These are phyloP conservation scores for Gypsophila paniculata DNA, from an alignment of 179 eudicot species.

Conservation along the genomic window DNA sequence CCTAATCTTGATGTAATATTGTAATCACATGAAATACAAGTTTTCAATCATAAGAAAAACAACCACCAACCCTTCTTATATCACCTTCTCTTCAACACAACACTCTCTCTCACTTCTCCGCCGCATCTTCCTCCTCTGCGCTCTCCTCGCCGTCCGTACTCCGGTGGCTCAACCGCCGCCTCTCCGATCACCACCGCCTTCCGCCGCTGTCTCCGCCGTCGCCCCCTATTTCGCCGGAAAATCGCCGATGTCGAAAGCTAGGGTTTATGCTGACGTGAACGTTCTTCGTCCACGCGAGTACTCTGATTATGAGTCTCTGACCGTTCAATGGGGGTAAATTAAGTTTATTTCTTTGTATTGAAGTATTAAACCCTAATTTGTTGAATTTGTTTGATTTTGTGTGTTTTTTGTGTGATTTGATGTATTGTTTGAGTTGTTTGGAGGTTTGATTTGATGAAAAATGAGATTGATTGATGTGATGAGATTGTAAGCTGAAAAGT, in stretches of 20 bases:
- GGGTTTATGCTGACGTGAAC: constrained; percentile 44
- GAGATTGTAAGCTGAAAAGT: too few relatives aligned
- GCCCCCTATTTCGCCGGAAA: constrained; percentile 18
- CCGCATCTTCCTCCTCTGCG: not conserved
- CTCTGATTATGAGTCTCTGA: constrained; percentile 48
- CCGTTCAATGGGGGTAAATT: constrained; percentile 58
- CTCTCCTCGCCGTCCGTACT: not conserved
- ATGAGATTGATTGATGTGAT: too few relatives aligned
- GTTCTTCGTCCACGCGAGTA: constrained; percentile 44
- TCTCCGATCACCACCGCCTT: constrained; percentile 12
- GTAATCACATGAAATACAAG: not conserved
- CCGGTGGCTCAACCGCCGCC: not conserved
- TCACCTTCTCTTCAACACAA: not conserved
- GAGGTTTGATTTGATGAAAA: too few relatives aligned
- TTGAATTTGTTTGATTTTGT: not conserved
- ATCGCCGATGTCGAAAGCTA: constrained; percentile 34
- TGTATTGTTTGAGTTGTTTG: too few relatives aligned
- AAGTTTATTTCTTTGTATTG: not conserved
- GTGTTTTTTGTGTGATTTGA: not conserved
- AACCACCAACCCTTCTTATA: not conserved
- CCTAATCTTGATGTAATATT: too few relatives aligned
- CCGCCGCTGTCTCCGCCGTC: not conserved
- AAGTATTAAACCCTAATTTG: constrained; percentile 5
- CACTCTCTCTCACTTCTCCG: not conserved
- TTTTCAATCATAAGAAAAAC: not conserved